Conservation (phyloP, 306 rosid species). For the Herpetospermum pedunculosum region DNA sequence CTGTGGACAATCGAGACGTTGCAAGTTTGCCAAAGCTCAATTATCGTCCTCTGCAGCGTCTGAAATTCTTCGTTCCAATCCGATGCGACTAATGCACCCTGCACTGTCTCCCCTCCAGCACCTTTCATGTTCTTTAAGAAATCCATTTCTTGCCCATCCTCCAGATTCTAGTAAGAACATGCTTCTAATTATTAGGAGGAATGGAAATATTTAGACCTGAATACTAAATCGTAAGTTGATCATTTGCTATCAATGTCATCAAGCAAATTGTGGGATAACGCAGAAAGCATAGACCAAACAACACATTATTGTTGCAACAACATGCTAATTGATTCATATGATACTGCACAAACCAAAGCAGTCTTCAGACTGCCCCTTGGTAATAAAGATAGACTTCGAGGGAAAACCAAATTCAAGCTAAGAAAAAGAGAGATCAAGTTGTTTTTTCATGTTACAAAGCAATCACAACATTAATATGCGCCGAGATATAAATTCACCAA, state of each 20-base stretch:
- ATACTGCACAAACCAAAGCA: not conserved
- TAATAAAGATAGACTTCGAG: not conserved
- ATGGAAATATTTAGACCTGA: not conserved
- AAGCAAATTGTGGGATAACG: not conserved
- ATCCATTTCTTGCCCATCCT: conserved; percentile 22
- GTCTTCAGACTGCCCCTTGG: not conserved
- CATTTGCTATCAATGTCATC: not conserved
- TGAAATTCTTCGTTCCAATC: conserved; percentile 80
- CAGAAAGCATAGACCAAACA: not conserved
- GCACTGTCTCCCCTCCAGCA: conserved; percentile 53
- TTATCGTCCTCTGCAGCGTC: conserved; percentile 56
- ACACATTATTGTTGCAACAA: too few relatives aligned
- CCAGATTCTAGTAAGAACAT: conserved; percentile 36
- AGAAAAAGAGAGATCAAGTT: not conserved
- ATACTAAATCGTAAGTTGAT: not conserved
- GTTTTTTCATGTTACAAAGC: not conserved
- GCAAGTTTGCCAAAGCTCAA: conserved; percentile 90
- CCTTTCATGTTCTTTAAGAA: conserved; percentile 38
- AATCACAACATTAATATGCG: not conserved
- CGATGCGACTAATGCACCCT: conserved; percentile 32
- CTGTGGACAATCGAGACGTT: conserved; percentile 76
- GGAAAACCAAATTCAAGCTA: not conserved
- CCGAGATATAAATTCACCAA: not conserved
- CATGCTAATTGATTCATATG: too few relatives aligned
- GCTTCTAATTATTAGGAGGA: not conserved